Conservation (phyloP, 148 eudicot species). For the Salicornia ramosissima region DNA sequence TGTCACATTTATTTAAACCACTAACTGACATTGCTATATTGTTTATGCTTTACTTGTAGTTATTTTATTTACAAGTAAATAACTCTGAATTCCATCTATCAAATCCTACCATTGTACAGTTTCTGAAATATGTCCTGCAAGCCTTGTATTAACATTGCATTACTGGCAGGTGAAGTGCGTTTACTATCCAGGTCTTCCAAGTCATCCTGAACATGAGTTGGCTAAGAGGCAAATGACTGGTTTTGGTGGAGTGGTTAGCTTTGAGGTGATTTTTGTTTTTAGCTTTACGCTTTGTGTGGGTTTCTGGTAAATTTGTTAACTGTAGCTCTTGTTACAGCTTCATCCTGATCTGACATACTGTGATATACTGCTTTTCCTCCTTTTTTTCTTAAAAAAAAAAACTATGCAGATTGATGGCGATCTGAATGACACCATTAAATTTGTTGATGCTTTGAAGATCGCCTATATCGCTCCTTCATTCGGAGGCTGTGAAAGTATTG, state of each 20-base stretch:
- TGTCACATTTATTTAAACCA: background rate
- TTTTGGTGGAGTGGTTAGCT: conserved; percentile 95
- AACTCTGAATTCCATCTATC: background rate
- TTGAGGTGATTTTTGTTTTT: conserved; percentile 64
- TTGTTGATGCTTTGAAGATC: conserved; percentile 72
- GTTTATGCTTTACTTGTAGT: background rate
- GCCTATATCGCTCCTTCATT: conserved; percentile 96
- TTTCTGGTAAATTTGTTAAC: background rate
- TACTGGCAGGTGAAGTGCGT: conserved; percentile 65
- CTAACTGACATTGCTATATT: background rate
- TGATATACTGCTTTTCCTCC: background rate
- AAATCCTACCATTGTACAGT: background rate
- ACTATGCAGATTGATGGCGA: conserved; percentile 77
- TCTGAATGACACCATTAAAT: conserved; percentile 48
- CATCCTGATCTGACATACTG: background rate
- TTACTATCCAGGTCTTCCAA: conserved; percentile 85
- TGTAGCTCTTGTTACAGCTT: background rate
- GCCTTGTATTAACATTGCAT: background rate
- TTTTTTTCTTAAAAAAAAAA: no score
- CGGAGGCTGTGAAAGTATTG: conserved; percentile 96
- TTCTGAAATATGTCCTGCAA: conserved; percentile 3
- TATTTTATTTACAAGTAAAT: background rate
- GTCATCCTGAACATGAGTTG: conserved; percentile 87
- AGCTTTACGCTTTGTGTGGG: background rate
- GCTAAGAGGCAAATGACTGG: conserved; percentile 90